Conservation (phyloP, 2,329 filamentous ascomycete genomes). For the Fusarium cicatricum region DNA sequence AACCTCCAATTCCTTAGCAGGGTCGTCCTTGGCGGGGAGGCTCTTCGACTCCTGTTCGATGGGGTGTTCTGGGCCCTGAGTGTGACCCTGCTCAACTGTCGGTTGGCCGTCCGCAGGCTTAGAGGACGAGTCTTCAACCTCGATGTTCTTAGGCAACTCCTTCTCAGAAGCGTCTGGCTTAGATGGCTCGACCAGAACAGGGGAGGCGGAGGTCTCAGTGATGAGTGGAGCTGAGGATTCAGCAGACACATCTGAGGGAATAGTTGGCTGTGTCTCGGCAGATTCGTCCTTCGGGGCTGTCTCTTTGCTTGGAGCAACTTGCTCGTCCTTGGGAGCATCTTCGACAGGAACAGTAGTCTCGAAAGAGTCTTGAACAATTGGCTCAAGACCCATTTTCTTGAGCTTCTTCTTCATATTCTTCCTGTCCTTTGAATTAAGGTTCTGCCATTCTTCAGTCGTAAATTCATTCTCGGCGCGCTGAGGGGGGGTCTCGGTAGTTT, state of each 20-base stretch:
- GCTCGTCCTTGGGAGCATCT: not conserved
- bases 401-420: slow-evolving; percentile 39
- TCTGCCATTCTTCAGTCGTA: slow-evolving; percentile 34
- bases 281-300: not conserved
- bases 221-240: not conserved
- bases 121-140: slow-evolving; percentile 2
- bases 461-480: slow-evolving; percentile 36
- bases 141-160: not conserved
- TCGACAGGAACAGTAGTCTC: not conserved
- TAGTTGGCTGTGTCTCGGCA: not conserved
- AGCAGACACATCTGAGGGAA: not conserved
- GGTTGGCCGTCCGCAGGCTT: not conserved
- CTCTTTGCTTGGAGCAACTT: not conserved
- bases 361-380: slow-evolving; percentile 25
- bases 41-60: slow-evolving; percentile 1
- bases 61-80: not conserved
- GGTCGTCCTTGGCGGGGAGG: not conserved
- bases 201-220: not conserved
- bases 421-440: slow-evolving; percentile 32
- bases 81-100: not conserved
- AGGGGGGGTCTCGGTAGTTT: not conserved
- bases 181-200: not conserved
- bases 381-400: slow-evolving; percentile 34
- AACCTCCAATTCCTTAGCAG: not conserved
- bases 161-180: slow-evolving; percentile 3